A percentile compares a stretch with the other conserved stretches of the same genome.
phyloP scores from a whole-genome alignment of 805 yeast genomes.

The Lipomyces japonicus region DNA sequence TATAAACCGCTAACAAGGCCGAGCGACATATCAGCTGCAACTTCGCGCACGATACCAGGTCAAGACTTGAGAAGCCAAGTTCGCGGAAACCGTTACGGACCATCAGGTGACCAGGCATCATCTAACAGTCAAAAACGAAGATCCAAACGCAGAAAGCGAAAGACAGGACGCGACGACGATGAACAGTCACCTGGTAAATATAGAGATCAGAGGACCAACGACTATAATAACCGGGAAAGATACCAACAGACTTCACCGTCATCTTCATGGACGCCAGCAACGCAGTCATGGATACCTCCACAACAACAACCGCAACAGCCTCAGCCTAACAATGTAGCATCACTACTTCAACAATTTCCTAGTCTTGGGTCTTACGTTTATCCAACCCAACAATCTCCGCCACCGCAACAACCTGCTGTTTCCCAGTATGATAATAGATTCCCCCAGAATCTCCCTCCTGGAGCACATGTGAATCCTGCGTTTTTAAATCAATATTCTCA shows the following conservation, averaged over 20 bases:
- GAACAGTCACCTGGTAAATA: too few species aligned
- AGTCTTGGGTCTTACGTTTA: neutral
- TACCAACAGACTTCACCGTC: neutral
- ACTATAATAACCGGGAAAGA: neutral
- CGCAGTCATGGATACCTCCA: neutral
- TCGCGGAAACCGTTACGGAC: neutral
- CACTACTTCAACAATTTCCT: slow-evolving; percentile 8
- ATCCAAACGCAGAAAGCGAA: neutral
- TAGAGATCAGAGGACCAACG: neutral
- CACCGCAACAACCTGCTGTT: neutral
- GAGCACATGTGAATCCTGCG: slow-evolving; percentile 28
- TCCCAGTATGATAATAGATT: slow-evolving; percentile 5
- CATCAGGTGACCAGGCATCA: neutral
- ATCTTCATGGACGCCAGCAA: too few species aligned
- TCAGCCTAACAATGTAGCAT: neutral
- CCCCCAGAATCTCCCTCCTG: slow-evolving; percentile 20
- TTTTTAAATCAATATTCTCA: slow-evolving; percentile 11
- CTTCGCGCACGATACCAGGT: neutral
- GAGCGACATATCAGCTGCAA: slow-evolving; percentile 1
- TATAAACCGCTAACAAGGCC: slow-evolving; percentile 25
- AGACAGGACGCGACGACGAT: neutral
- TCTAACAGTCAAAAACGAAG: neutral
- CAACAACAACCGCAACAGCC: neutral
- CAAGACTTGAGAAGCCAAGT: neutral
- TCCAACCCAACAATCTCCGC: slow-evolving; percentile 1